Evolutionary conservation across 2,329 filamentous ascomycete species (phyloP).

Genomic region (Beauveria pseudobassiana): DNA sequence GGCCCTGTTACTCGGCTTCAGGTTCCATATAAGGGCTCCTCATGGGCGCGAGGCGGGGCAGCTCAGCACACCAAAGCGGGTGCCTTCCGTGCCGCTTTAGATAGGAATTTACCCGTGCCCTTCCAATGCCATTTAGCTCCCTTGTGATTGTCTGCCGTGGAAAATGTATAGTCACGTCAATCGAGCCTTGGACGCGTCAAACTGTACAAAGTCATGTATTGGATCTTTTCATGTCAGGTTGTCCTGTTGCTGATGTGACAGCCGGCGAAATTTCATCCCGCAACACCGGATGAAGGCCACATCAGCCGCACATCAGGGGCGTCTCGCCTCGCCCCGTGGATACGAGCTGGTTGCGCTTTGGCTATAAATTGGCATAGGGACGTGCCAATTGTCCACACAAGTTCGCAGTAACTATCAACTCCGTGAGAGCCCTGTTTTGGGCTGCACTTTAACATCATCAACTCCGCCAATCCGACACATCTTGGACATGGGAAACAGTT

Average conservation of each 20-base stretch:
- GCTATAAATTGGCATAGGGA: too few relatives aligned
- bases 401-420: too few relatives aligned
- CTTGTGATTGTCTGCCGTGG: neutral
- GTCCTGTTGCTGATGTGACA: neutral
- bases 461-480: neutral
- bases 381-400: neutral
- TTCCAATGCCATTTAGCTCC: neutral
- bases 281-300: neutral
- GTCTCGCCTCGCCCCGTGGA: neutral
- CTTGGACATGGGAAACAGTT: neutral
- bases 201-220: neutral
- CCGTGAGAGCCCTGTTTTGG: too few relatives aligned
- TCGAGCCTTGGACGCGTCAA: neutral
- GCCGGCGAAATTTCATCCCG: neutral
- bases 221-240: neutral
- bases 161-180: neutral
- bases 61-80: neutral
- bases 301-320: slow-evolving; percentile 2
- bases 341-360: neutral
- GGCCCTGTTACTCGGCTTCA: neutral
- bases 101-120: neutral
- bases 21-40: neutral
- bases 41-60: neutral
- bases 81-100: neutral
- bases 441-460: too few relatives aligned